phyloP scores from a whole-genome alignment of 1,284 basidiomycete species.

The Kwoniella shivajii region DNA sequence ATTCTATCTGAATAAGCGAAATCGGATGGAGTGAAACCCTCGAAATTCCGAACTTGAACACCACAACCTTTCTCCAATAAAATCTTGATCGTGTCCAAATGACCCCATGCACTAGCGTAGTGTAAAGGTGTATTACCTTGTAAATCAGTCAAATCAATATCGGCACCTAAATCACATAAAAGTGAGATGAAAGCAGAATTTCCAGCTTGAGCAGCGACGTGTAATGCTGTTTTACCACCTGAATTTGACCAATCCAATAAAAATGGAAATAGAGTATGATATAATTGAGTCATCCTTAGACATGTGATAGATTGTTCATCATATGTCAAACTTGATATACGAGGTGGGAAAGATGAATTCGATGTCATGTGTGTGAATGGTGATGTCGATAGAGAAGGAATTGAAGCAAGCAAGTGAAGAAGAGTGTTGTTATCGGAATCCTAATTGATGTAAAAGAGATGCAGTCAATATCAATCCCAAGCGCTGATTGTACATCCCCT shows the following conservation, averaged over 20 bases:
- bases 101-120: conserved; percentile 58
- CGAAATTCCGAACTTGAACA: conserved; percentile 70
- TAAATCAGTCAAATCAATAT: conserved; percentile 82
- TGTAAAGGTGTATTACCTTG: conserved; percentile 91
- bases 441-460: conserved; percentile 54
- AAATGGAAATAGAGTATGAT: conserved; percentile 59
- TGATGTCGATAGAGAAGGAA: conserved; percentile 57
- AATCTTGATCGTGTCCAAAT: conserved; percentile 72
- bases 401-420: conserved; percentile 80
- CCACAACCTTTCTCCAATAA: conserved; percentile 82
- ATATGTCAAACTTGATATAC: conserved; percentile 12
- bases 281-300: conserved; percentile 42
- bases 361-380: conserved; percentile 32
- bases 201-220: conserved; percentile 82
- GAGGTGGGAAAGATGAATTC: conserved; percentile 31
- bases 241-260: conserved; percentile 87
- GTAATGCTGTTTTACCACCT: conserved; percentile 84
- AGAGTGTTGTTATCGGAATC: conserved; percentile 88
- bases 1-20: conserved; percentile 74
- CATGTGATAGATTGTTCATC: conserved; percentile 28
- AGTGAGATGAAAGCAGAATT: conserved; percentile 75
- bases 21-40: conserved; percentile 87
- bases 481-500: no score
- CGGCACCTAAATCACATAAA: conserved; percentile 81
- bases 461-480: neutral